phyloP scores from a whole-genome alignment of 1,284 basidiomycete species.

The Malassezia dermatis region DNA sequence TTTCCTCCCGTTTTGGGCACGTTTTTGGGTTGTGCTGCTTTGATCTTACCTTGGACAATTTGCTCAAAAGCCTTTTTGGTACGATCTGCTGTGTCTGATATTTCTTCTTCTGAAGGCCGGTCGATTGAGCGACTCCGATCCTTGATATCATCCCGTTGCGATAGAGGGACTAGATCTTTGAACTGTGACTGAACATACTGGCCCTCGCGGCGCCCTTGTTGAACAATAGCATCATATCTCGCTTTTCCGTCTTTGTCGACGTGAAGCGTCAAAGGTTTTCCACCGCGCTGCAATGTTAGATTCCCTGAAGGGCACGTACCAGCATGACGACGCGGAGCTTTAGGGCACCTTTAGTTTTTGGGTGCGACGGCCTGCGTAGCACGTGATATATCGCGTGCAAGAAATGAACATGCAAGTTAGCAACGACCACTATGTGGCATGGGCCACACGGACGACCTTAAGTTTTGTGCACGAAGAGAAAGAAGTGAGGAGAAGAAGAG shows the following conservation, averaged over 20 bases:
- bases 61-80: constrained; percentile 85
- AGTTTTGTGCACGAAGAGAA: background rate
- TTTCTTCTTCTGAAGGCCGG: constrained; percentile 78
- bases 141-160: constrained; percentile 68
- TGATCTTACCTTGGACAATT: constrained; percentile 87
- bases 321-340: background rate
- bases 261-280: constrained; percentile 70
- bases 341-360: too few species aligned
- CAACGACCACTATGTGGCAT: background rate
- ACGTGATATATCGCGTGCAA: background rate
- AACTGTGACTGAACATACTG: constrained; percentile 85
- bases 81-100: constrained; percentile 75
- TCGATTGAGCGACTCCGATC: constrained; percentile 65
- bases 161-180: constrained; percentile 89
- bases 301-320: background rate
- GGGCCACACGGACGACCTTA: background rate
- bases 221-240: constrained; percentile 90
- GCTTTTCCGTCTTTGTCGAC: constrained; percentile 93
- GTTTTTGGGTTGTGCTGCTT: constrained; percentile 71
- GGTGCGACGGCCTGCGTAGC: background rate
- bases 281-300: background rate
- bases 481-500: background rate
- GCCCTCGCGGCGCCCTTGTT: constrained; percentile 77
- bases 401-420: background rate
- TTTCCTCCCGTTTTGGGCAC: constrained; percentile 25